Evolutionary conservation across 441 rosid species (phyloP).

Genomic region (Populus tomentosa): DNA sequence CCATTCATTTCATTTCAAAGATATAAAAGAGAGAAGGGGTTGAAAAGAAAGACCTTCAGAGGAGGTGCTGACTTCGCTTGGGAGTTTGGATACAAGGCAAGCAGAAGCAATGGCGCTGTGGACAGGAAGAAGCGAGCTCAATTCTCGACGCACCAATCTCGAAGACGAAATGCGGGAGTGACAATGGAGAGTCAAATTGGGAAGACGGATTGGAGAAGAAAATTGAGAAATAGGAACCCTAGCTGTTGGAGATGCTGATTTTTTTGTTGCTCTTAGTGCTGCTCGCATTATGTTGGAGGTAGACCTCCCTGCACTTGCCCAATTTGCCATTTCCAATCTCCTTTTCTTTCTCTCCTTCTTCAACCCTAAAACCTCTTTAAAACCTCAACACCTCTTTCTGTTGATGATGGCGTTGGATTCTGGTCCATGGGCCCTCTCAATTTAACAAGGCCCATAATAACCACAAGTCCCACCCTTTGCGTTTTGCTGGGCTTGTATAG

Average conservation of each 20-base stretch:
- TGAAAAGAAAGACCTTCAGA: conserved; percentile 32
- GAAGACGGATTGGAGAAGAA: neutral
- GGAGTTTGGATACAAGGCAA: conserved; percentile 69
- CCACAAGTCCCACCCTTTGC: neutral
- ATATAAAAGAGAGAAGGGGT: neutral
- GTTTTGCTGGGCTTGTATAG: neutral
- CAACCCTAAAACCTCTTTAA: conserved; percentile 41
- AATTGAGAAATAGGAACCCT: conserved; percentile 8
- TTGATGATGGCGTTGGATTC: neutral
- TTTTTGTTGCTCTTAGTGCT: conserved; percentile 3
- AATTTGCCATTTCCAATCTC: conserved; percentile 32
- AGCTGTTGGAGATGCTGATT: conserved; percentile 7
- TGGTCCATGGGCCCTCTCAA: neutral
- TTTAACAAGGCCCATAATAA: neutral
- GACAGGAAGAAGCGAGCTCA: conserved; percentile 53
- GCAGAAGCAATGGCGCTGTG: conserved; percentile 62
- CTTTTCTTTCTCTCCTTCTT: neutral
- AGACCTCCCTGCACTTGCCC: conserved; percentile 43
- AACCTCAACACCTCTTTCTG: conserved; percentile 13
- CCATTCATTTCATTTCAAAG: neutral
- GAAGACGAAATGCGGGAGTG: conserved; percentile 4
- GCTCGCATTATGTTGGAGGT: conserved; percentile 27
- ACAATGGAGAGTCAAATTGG: conserved; percentile 17
- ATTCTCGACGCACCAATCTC: conserved; percentile 54
- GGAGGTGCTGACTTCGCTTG: conserved; percentile 32